Evolutionary conservation across 495 filamentous ascomycete genomes (phyloP), one percentile per base, ranked within the genome.

Genomic region (Articulospora tetracladia): DNA sequence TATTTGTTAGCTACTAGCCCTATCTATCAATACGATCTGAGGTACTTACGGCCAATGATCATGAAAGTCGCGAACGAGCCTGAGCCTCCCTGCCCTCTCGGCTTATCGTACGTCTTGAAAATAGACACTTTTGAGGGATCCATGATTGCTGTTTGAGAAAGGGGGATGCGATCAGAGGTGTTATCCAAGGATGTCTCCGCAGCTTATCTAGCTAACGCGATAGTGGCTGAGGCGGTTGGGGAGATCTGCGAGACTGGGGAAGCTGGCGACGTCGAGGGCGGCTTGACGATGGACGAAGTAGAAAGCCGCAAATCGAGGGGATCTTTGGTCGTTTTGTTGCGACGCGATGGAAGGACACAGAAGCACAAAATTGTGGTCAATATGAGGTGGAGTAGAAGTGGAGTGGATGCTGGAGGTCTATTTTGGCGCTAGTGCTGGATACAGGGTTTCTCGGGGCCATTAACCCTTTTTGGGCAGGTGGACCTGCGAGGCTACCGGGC

Each of bases 61-160:
- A 98, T 84, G 73, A 96, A 96, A 49, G 93, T 98, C 73, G 91
- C 92, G 67, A 98, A 98, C 19, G 78, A 81, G 53, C 69, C 62
- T 10, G 78, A 75, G 34, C 77, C 79, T 24, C 57, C 44, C 39
- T 63, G 36, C 2, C 66, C 66, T 36, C 24, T 59, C 1, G 63
- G 58, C 58, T 64, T 66, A 1, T 66, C 61, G 44, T 69, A 69
- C 7, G 66, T 69, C 58, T 66, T 66, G 58, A 69, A 69, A 11
- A 69, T 57, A 12, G 66, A 66, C 4, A 60, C 60, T 32, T 69
- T 69, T 22, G 22, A 44, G 20, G 64, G 63, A 52, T 66, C 66
- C 66, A 68, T 68, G 39, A 19, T 44, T 44, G 39, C 39, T 44
- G 39, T 44, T n/a, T 3, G 39, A 15, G 39, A 15, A 3, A 44